Evolutionary conservation across 2,329 filamentous ascomycete species (phyloP).

Genomic region (Orbilia javanica): DNA sequence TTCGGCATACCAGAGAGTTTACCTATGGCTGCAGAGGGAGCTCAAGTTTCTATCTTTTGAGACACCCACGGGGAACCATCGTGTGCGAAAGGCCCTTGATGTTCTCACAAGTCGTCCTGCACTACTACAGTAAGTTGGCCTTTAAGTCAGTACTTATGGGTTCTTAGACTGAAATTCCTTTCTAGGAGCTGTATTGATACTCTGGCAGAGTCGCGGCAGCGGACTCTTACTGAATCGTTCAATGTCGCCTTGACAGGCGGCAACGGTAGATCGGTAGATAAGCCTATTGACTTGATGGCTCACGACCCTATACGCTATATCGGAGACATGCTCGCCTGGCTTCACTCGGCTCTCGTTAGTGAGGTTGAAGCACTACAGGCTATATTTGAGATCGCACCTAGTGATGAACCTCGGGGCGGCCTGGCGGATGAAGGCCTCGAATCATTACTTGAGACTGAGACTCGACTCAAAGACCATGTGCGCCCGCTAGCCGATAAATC

Average conservation of each 20-base stretch:
- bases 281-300: slow-evolving; percentile 93
- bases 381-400: slow-evolving; percentile 89
- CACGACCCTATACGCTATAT: slow-evolving; percentile 93
- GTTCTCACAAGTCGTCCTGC: slow-evolving; percentile 90
- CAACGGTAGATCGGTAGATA: slow-evolving; percentile 70
- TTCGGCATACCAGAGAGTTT: slow-evolving; percentile 92
- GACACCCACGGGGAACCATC: slow-evolving; percentile 88
- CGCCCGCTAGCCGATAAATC: slow-evolving; percentile 82
- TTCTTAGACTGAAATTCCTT: slow-evolving; percentile 7
- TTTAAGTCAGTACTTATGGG: neutral
- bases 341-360: slow-evolving; percentile 91
- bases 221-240: slow-evolving; percentile 88
- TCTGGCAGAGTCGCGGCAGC: slow-evolving; percentile 89
- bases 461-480: slow-evolving; percentile 68
- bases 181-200: slow-evolving; percentile 82
- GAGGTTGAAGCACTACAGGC: slow-evolving; percentile 92
- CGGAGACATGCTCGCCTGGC: slow-evolving; percentile 98
- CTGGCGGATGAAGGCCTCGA: slow-evolving; percentile 87
- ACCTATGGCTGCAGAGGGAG: slow-evolving; percentile 92
- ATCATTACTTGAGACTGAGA: slow-evolving; percentile 74
- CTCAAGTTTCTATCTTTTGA: slow-evolving; percentile 94
- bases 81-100: slow-evolving; percentile 84
- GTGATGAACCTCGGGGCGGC: slow-evolving; percentile 79
- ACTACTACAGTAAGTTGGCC: slow-evolving; percentile 75
- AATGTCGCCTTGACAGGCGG: slow-evolving; percentile 88